These are phyloP conservation scores for Backusella tuberculispora DNA, from an alignment of 192 early-diverging fungal species.

Conservation along the genomic window DNA sequence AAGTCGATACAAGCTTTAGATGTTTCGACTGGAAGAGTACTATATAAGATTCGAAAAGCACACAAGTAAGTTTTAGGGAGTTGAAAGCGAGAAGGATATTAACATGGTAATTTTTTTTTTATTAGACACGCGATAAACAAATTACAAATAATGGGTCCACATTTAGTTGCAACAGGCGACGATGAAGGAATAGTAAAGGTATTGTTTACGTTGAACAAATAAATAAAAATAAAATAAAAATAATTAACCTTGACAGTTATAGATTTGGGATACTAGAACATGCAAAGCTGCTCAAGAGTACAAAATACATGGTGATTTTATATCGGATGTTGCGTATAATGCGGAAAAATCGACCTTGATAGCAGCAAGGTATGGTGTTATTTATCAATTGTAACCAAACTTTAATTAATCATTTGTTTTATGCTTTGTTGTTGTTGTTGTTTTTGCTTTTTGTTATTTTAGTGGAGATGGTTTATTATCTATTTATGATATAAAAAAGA, in stretches of 20 bases:
- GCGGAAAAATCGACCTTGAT: conserved; percentile 74
- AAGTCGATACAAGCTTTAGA: conserved; percentile 81
- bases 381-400: background rate
- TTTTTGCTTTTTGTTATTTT: conserved; percentile 5
- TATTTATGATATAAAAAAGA: conserved; percentile 87
- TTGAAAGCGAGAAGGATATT: background rate
- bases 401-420: background rate
- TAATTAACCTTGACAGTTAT: conserved; percentile 9
- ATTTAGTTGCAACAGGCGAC: conserved; percentile 88
- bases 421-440: background rate
- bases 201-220: background rate
- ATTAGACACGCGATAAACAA: conserved; percentile 73
- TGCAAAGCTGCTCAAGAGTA: conserved; percentile 76
- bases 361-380: conserved; percentile 59
- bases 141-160: conserved; percentile 68
- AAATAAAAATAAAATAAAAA: background rate
- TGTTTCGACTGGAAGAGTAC: conserved; percentile 71
- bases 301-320: conserved; percentile 89
- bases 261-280: conserved; percentile 91
- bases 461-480: conserved; percentile 92
- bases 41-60: conserved; percentile 72
- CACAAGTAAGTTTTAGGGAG: conserved; percentile 67
- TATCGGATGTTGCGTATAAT: conserved; percentile 82
- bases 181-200: conserved; percentile 89
- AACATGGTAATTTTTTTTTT: background rate